Evolutionary conservation across 2,329 filamentous ascomycete species (phyloP).

Genomic region (Fusarium torulosum): DNA sequence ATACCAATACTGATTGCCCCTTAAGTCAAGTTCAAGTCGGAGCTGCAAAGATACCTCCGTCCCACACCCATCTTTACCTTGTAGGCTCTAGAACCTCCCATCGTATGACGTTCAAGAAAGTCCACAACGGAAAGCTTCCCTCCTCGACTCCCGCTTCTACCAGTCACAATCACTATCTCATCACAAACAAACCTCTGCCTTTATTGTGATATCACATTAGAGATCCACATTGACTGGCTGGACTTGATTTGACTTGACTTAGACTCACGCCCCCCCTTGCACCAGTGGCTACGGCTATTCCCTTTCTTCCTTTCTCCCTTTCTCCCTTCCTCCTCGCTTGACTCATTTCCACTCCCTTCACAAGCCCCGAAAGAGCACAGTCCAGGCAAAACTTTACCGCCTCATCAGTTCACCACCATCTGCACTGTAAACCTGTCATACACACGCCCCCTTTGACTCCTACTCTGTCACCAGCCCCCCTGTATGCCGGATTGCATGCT

Average conservation of each 20-base stretch:
- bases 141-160: neutral
- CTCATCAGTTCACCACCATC: constrained; percentile 20
- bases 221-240: neutral
- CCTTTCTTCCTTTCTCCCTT: neutral
- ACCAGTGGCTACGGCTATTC: constrained; percentile 4
- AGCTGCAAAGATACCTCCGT: neutral
- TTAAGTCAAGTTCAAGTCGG: constrained; percentile 4
- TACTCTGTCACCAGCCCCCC: neutral
- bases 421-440: neutral
- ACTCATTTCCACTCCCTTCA: constrained; percentile 29
- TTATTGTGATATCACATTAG: constrained; percentile 1
- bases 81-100: neutral
- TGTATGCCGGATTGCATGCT: constrained; percentile 10
- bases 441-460: constrained; percentile 9
- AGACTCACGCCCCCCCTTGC: constrained; percentile 17
- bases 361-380: constrained; percentile 17
- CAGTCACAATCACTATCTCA: neutral
- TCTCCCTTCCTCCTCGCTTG: constrained; percentile 11
- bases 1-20: neutral
- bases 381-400: constrained; percentile 38
- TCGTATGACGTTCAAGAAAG: neutral
- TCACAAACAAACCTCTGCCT: neutral
- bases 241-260: neutral
- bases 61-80: too few species aligned
- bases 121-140: neutral